Evolutionary conservation across 805 yeast species (phyloP).

Genomic region (Ogataea ramenticola): DNA sequence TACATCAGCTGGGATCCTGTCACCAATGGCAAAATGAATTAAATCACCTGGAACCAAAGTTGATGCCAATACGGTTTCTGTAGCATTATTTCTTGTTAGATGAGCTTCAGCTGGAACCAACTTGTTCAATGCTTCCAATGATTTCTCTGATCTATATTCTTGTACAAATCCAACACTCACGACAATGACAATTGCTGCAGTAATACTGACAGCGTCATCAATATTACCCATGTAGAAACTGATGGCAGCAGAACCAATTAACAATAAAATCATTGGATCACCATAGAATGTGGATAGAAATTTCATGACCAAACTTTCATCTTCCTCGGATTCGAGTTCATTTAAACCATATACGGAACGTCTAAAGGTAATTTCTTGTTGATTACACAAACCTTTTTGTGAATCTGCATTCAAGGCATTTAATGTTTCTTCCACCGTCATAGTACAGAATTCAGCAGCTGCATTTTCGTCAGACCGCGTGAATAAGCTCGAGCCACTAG

Average conservation of each 20-base stretch:
- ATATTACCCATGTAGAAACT: slow-evolving; percentile 91
- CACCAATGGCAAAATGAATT: slow-evolving; percentile 86
- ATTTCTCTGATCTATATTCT: slow-evolving; percentile 92
- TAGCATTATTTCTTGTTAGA: slow-evolving; percentile 72
- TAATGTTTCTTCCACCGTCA: slow-evolving; percentile 60
- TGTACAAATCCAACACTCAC: slow-evolving; percentile 97
- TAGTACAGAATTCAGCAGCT: slow-evolving; percentile 56
- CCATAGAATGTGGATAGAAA: slow-evolving; percentile 77
- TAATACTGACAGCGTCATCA: slow-evolving; percentile 92
- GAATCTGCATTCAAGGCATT: slow-evolving; percentile 55
- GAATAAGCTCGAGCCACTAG: slow-evolving; percentile 2
- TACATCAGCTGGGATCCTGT: slow-evolving; percentile 92
- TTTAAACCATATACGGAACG: slow-evolving; percentile 74
- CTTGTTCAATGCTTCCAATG: slow-evolving; percentile 85
- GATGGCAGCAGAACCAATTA: slow-evolving; percentile 84
- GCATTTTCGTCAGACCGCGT: slow-evolving; percentile 8
- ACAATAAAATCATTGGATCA: slow-evolving; percentile 82
- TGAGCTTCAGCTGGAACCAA: slow-evolving; percentile 97
- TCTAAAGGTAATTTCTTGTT: slow-evolving; percentile 66
- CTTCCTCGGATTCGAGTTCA: slow-evolving; percentile 71
- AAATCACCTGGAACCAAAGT: slow-evolving; percentile 93
- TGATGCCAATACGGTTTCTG: slow-evolving; percentile 78
- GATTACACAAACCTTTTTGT: slow-evolving; percentile 52
- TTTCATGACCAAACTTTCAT: slow-evolving; percentile 63
- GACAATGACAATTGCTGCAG: slow-evolving; percentile 86